These are phyloP conservation scores for Pyrenochaeta sp. DNA, from an alignment of 2,329 filamentous ascomycete genomes.

Conservation along the genomic window DNA sequence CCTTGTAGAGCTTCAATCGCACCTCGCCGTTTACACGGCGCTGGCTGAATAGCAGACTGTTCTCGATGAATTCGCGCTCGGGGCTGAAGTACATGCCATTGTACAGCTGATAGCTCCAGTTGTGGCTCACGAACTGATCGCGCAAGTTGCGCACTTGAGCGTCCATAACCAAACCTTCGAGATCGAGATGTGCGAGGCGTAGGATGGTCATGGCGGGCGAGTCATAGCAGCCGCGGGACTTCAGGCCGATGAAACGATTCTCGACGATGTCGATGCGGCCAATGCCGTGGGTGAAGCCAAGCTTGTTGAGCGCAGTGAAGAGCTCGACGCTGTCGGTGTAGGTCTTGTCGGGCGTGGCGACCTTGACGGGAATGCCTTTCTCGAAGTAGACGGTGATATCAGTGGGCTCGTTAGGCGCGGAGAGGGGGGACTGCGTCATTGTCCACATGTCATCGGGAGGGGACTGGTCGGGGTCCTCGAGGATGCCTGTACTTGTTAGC, in stretches of 20 bases:
- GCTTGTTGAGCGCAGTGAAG: slow-evolving; percentile 75
- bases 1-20: slow-evolving; percentile 72
- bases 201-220: slow-evolving; percentile 57
- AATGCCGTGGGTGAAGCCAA: slow-evolving; percentile 76
- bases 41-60: slow-evolving; percentile 57
- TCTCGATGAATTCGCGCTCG: slow-evolving; percentile 75
- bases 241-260: slow-evolving; percentile 81
- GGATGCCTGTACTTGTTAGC: slow-evolving; percentile 53
- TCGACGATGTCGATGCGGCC: slow-evolving; percentile 86
- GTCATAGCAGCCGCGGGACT: slow-evolving; percentile 83
- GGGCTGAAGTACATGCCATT: slow-evolving; percentile 75
- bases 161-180: slow-evolving; percentile 74
- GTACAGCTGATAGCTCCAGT: slow-evolving; percentile 58
- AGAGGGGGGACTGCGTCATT: slow-evolving; percentile 71
- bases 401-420: slow-evolving; percentile 74
- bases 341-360: slow-evolving; percentile 65
- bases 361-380: slow-evolving; percentile 76
- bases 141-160: slow-evolving; percentile 73
- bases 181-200: slow-evolving; percentile 66
- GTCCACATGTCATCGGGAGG: slow-evolving; percentile 85
- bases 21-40: slow-evolving; percentile 59
- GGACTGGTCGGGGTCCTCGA: slow-evolving; percentile 71
- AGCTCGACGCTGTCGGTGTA: slow-evolving; percentile 75
- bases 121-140: slow-evolving; percentile 72
- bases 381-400: slow-evolving; percentile 77